phyloP scores from a whole-genome alignment of 2,329 filamentous ascomycete genomes.

The Pseudocercospora pini-densiflorae region DNA sequence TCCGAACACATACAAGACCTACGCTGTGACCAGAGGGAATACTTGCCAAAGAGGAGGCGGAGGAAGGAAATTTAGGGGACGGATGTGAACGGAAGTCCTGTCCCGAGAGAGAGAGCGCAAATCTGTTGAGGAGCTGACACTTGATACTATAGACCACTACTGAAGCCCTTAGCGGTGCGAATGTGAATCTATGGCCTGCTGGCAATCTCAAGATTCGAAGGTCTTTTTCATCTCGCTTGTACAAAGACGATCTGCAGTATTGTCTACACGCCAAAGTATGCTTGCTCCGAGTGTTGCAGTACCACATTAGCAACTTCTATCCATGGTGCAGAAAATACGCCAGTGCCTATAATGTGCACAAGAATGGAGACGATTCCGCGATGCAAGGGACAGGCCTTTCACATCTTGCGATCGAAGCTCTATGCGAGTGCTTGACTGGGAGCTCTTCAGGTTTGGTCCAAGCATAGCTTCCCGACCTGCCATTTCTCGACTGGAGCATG shows the following conservation, averaged over 20 bases:
- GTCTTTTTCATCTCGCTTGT: background rate
- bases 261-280: background rate
- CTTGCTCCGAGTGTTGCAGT: background rate
- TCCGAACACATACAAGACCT: background rate
- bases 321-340: background rate
- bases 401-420: background rate
- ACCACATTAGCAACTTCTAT: background rate
- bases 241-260: background rate
- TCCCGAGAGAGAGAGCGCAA: background rate
- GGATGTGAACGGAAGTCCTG: background rate
- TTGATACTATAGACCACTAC: background rate
- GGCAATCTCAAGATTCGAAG: background rate
- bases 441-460: too few relatives aligned
- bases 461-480: background rate
- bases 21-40: background rate
- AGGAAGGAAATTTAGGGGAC: background rate
- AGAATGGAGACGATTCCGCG: background rate
- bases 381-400: background rate
- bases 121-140: background rate
- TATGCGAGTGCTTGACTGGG: background rate
- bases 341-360: background rate
- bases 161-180: too few relatives aligned
- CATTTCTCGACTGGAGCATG: background rate
- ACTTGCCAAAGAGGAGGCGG: background rate
- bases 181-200: background rate